phyloP scores from a whole-genome alignment of 257 asterid species.

The Dorcoceras hygrometricum region DNA sequence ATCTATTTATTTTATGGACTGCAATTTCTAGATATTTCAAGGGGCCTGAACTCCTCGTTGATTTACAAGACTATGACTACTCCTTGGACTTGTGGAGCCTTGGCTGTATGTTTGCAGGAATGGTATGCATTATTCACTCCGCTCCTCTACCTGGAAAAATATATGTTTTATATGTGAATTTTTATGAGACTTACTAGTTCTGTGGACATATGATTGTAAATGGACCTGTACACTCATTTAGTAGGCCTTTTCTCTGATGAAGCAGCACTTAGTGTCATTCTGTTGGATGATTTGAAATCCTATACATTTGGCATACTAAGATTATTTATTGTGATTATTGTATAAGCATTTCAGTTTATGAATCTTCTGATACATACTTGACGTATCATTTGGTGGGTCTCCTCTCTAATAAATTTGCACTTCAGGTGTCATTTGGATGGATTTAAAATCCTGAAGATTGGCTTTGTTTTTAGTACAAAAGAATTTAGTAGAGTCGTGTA shows the following conservation, averaged over 20 bases:
- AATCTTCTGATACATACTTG: neutral
- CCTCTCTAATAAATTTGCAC: neutral
- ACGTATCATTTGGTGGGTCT: constrained; percentile 2
- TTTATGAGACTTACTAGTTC: neutral
- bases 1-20: neutral
- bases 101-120: constrained; percentile 92
- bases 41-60: constrained; percentile 95
- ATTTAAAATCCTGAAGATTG: neutral
- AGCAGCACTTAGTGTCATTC: neutral
- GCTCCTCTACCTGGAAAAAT: constrained; percentile 2
- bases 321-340: neutral
- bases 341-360: neutral
- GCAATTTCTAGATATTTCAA: constrained; percentile 49
- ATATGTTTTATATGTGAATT: neutral
- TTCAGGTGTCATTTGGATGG: neutral
- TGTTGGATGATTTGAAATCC: neutral
- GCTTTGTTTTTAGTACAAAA: neutral
- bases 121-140: constrained; percentile 47
- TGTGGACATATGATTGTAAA: neutral
- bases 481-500: neutral
- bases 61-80: constrained; percentile 96
- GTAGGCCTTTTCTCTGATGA: constrained; percentile 10
- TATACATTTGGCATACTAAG: neutral
- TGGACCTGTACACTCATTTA: constrained; percentile 16
- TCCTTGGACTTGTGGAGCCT: constrained; percentile 94